These are phyloP conservation scores for Ceratocystis variospora DNA, from an alignment of 2,329 filamentous ascomycete species.

Conservation along the genomic window DNA sequence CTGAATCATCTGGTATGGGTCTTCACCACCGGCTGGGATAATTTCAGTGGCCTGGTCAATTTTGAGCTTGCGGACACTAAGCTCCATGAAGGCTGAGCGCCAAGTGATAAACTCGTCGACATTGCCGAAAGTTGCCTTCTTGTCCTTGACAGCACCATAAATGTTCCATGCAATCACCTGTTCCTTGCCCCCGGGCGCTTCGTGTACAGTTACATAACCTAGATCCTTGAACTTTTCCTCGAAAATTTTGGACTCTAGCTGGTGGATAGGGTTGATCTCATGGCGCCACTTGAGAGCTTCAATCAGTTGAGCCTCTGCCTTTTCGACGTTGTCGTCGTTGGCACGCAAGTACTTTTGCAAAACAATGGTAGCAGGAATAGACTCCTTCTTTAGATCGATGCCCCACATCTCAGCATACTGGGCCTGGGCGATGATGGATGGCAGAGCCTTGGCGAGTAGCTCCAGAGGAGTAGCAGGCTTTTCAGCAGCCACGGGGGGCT, in stretches of 20 bases:
- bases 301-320: slow-evolving; percentile 63
- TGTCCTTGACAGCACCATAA: slow-evolving; percentile 72
- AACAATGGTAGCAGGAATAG: slow-evolving; percentile 68
- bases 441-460: slow-evolving; percentile 45
- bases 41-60: slow-evolving; percentile 53
- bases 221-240: slow-evolving; percentile 62
- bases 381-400: slow-evolving; percentile 46
- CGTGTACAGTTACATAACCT: slow-evolving; percentile 67
- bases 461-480: slow-evolving; percentile 31
- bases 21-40: slow-evolving; percentile 59
- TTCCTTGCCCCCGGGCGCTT: slow-evolving; percentile 41
- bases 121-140: slow-evolving; percentile 71
- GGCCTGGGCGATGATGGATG: slow-evolving; percentile 41
- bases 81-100: slow-evolving; percentile 83
- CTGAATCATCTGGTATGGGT: slow-evolving; percentile 83
- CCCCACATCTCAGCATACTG: slow-evolving; percentile 76
- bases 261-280: slow-evolving; percentile 54
- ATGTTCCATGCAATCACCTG: slow-evolving; percentile 79
- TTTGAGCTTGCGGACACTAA: slow-evolving; percentile 60
- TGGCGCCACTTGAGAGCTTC: slow-evolving; percentile 75
- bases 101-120: slow-evolving; percentile 78
- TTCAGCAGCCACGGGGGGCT: slow-evolving; percentile 6
- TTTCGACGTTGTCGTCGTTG: slow-evolving; percentile 61
- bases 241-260: slow-evolving; percentile 50
- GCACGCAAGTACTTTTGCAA: slow-evolving; percentile 90